Evolutionary conservation across 2,329 filamentous ascomycete genomes (phyloP).

Genomic region (Dendryphion nanum): DNA sequence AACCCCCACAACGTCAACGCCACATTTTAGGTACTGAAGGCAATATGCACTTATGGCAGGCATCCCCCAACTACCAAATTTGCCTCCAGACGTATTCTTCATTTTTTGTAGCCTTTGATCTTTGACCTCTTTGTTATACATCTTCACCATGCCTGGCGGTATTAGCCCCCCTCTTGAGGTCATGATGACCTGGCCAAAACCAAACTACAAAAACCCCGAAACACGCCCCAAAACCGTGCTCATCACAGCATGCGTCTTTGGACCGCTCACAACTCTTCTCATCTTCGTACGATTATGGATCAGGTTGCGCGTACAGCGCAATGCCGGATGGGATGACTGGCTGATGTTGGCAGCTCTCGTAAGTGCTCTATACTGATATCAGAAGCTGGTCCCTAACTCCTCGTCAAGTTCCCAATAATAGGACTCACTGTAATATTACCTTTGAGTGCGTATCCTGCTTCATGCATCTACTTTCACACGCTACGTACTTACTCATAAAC

Average conservation of each 20-base stretch:
- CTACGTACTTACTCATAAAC: too few species aligned
- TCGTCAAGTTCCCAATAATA: background rate
- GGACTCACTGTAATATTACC: background rate
- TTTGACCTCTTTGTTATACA: background rate
- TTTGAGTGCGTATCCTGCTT: background rate
- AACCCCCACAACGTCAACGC: background rate
- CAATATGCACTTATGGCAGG: background rate
- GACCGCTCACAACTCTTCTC: slow-evolving; percentile 21
- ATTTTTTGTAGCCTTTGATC: background rate
- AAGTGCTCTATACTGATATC: too few species aligned
- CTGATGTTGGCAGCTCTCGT: slow-evolving; percentile 26
- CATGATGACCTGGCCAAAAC: slow-evolving; percentile 21
- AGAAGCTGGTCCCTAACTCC: too few species aligned
- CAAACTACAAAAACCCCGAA: slow-evolving; percentile 22
- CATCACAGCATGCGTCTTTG: slow-evolving; percentile 18
- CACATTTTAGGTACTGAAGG: background rate
- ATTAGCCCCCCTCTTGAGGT: slow-evolving; percentile 26
- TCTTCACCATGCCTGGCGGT: slow-evolving; percentile 27
- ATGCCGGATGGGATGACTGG: slow-evolving; percentile 30
- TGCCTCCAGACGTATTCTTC: background rate
- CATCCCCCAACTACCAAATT: background rate
- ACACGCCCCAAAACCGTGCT: slow-evolving; percentile 18
- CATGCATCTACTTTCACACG: too few species aligned
- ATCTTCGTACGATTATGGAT: slow-evolving; percentile 28
- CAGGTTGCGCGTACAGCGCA: slow-evolving; percentile 22